Base-by-base conservation (phyloP, 768 basidiomycete genomes). In the Cytidiella melzeri region DNA sequence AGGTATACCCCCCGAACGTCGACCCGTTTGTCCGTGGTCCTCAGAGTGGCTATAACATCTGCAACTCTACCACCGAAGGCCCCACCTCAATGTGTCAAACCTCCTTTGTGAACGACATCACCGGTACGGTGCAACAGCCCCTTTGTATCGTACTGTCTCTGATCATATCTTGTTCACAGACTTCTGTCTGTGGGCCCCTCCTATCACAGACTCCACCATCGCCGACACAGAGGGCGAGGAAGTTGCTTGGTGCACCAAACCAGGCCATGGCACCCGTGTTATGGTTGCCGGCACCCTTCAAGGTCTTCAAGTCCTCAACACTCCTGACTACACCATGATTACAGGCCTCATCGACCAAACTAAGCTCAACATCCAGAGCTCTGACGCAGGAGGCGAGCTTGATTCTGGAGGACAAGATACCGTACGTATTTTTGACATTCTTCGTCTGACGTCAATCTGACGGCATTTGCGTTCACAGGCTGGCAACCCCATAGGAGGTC, bases 401-500 rank as follows among this genome's bases (percentile, higher is more conserved):
- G 84, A 89, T 63, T 79, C 84, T 13, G 81, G 84, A 54, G 86
- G 87, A 50, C 84, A 84, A 52, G 87, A 88, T 61, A 57, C 67
- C 47, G 70, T 66, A 13, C 13, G 13, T 34, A n/a, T n/a, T 38
- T 7, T 38, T 15, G 4, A 7, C 11, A 27, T 27, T 2, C n/a
- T n/a, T n/a, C n/a, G n/a, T n/a, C n/a, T n/a, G n/a, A n/a, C n/a
- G n/a, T n/a, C n/a, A n/a, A n/a, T n/a, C n/a, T n/a, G n/a, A n/a
- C n/a, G n/a, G n/a, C n/a, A n/a, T n/a, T n/a, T n/a, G n/a, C n/a
- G n/a, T n/a, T n/a, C n/a, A 12, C 55, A 84, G 77, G 79, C 84
- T 54, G 90, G 89, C n/a, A 92, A 90, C 69, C 86, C 86, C 3
- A 70, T 87, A 21, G 88, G 88, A 54, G 84, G 79, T 44, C 63